These are phyloP conservation scores for Jatropha curcas DNA, from an alignment of 345 rosid genomes.

Conservation along the genomic window DNA sequence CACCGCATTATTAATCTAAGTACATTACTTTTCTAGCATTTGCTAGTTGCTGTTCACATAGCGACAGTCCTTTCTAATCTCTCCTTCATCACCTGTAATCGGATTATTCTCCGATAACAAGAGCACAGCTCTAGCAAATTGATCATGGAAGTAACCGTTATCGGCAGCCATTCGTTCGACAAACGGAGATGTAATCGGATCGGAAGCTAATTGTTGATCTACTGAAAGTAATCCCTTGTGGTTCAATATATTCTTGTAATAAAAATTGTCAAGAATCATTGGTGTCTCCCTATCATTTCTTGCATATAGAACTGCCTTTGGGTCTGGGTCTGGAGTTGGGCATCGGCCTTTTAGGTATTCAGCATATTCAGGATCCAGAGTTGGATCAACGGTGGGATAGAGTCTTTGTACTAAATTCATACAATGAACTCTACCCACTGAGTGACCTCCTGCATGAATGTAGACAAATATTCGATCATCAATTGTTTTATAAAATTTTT, in stretches of 20 bases:
- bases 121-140: slow-evolving; percentile 56
- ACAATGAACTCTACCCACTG: slow-evolving; percentile 84
- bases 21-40: too few relatives aligned
- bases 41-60: slow-evolving; percentile 39
- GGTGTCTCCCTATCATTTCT: slow-evolving; percentile 80
- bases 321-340: slow-evolving; percentile 58
- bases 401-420: slow-evolving; percentile 67
- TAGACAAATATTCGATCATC: not conserved
- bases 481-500: too few relatives aligned
- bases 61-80: slow-evolving; percentile 79
- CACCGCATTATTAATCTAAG: too few relatives aligned
- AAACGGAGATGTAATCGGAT: slow-evolving; percentile 58
- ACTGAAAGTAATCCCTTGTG: slow-evolving; percentile 64
- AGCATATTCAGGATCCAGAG: slow-evolving; percentile 59
- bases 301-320: slow-evolving; percentile 53
- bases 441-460: slow-evolving; percentile 60
- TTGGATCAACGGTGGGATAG: slow-evolving; percentile 72
- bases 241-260: slow-evolving; percentile 59
- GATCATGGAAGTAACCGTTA: slow-evolving; percentile 65
- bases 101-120: slow-evolving; percentile 77
- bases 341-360: slow-evolving; percentile 64
- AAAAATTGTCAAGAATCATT: slow-evolving; percentile 73
- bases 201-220: slow-evolving; percentile 63
- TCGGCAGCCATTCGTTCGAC: slow-evolving; percentile 74
- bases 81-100: slow-evolving; percentile 64